Percentiles rank a stretch among this genome's conserved stretches.
phyloP scores from a whole-genome alignment of 331 rosid genomes.

The Telfairia occidentalis region DNA sequence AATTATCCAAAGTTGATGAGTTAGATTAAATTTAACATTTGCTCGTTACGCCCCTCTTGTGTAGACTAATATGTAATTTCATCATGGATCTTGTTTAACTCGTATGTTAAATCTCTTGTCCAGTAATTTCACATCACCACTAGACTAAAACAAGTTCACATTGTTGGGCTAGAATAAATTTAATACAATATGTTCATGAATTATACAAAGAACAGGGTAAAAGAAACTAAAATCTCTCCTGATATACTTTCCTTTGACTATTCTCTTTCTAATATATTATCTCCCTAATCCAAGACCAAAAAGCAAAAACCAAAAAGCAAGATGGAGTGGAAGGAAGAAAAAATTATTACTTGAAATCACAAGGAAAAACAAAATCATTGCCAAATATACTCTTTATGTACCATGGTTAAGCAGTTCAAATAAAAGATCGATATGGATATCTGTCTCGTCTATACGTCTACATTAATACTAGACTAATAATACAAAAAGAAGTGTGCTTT shows the following conservation, averaged over 20 bases:
- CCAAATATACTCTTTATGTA: neutral
- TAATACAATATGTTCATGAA: neutral
- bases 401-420: neutral
- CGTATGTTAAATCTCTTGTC: no score
- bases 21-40: neutral
- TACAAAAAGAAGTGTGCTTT: neutral
- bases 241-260: neutral
- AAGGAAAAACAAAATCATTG: neutral
- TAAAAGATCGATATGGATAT: neutral
- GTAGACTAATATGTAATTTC: neutral
- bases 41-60: neutral
- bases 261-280: neutral
- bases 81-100: neutral
- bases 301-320: neutral
- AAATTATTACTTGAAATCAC: neutral
- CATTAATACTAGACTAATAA: neutral
- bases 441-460: neutral
- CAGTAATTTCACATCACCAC: no score
- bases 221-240: neutral
- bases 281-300: neutral
- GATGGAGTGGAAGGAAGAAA: neutral
- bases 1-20: neutral
- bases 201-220: neutral
- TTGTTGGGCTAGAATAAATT: neutral
- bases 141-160: neutral